These are phyloP conservation scores for Auricularia auricula-judae DNA, from an alignment of 768 basidiomycete genomes.

Conservation along the genomic window DNA sequence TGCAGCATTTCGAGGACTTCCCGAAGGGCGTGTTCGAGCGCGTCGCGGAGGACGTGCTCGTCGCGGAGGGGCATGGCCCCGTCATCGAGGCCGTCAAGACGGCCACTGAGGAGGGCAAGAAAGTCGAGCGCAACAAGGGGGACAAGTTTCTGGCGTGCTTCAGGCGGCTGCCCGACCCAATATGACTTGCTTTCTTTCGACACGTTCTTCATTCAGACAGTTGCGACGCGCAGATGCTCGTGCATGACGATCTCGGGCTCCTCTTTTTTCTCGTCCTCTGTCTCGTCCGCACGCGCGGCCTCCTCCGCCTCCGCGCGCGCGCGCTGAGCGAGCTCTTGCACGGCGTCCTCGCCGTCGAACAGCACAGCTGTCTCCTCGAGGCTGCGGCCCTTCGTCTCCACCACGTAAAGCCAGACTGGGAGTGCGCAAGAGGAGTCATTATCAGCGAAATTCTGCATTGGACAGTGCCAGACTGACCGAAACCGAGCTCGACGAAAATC, in stretches of 20 bases:
- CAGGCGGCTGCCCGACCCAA: conserved; percentile 38
- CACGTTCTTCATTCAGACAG: no score
- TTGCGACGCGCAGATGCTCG: neutral
- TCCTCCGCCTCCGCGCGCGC: neutral
- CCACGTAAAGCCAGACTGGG: conserved; percentile 2
- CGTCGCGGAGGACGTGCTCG: conserved; percentile 63
- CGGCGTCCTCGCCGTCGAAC: conserved; percentile 13
- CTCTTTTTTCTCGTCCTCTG: neutral
- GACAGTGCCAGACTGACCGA: neutral
- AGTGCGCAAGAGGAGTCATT: neutral
- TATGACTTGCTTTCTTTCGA: neutral
- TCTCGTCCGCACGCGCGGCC: neutral
- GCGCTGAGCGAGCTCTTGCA: conserved; percentile 3
- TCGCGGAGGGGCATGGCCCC: conserved; percentile 61
- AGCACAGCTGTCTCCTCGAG: conserved; percentile 15
- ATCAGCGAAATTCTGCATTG: neutral
- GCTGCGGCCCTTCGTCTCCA: conserved; percentile 13
- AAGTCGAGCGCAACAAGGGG: conserved; percentile 85
- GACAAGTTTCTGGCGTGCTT: conserved; percentile 92
- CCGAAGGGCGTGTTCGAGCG: conserved; percentile 62
- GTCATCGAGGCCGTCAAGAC: conserved; percentile 75
- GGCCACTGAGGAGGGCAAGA: conserved; percentile 93
- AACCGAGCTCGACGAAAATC: conserved; percentile 2
- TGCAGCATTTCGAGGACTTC: conserved; percentile 71
- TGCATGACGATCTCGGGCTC: neutral